Conservation (phyloP, 257 asterid genomes). For the Buddleja alternifolia region DNA sequence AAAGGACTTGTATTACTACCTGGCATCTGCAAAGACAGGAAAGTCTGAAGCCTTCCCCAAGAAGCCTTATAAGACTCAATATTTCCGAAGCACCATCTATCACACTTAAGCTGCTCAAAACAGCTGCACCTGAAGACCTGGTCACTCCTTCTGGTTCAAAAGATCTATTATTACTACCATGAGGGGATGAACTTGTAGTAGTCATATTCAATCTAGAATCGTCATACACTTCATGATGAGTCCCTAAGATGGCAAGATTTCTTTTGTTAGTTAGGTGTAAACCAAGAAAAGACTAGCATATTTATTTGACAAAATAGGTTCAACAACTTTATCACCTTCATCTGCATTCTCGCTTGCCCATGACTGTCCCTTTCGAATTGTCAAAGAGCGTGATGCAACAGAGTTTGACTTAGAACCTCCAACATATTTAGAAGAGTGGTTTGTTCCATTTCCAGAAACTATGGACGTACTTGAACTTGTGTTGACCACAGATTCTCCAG, state of each 20-base stretch:
- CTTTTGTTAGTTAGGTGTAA: conserved; percentile 25
- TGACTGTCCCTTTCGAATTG: conserved; percentile 74
- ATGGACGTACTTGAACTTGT: conserved; percentile 49
- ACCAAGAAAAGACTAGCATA: conserved; percentile 16
- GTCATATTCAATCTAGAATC: conserved; percentile 64
- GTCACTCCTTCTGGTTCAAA: conserved; percentile 68
- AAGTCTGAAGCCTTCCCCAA: conserved; percentile 94
- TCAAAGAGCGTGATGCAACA: conserved; percentile 63
- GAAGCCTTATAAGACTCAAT: conserved; percentile 70
- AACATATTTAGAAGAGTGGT: conserved; percentile 64
- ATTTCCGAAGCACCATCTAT: conserved; percentile 75
- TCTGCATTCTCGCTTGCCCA: conserved; percentile 64
- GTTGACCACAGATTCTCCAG: conserved; percentile 70
- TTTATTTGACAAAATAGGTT: conserved; percentile 15
- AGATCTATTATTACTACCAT: conserved; percentile 55
- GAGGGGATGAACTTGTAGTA: conserved; percentile 55
- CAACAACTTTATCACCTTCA: conserved; percentile 67
- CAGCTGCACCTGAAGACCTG: conserved; percentile 49
- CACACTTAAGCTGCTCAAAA: conserved; percentile 53
- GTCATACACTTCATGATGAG: conserved; percentile 64
- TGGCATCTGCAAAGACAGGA: conserved; percentile 82
- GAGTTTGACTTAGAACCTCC: conserved; percentile 67
- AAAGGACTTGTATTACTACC: conserved; percentile 48
- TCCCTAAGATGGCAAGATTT: conserved; percentile 49
- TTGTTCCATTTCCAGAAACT: conserved; percentile 70